Evolutionary conservation across 345 rosid genomes (phyloP).

Genomic region (Lepidium didymum): DNA sequence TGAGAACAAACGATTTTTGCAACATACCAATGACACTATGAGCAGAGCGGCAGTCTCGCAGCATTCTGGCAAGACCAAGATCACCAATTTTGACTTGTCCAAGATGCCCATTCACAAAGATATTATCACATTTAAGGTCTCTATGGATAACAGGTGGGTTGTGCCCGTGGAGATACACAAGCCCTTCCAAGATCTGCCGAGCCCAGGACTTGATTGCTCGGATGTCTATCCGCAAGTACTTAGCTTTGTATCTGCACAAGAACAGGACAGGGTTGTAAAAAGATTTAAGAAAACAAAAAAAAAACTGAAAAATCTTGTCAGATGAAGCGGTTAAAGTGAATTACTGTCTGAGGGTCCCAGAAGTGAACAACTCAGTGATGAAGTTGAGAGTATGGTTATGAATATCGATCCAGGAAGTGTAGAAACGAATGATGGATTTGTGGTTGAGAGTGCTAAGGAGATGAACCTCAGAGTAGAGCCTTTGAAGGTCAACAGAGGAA

Average conservation of each 20-base stretch:
- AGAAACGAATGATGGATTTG: constrained; percentile 54
- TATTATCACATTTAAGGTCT: constrained; percentile 60
- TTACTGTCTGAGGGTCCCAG: constrained; percentile 75
- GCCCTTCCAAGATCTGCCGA: constrained; percentile 51
- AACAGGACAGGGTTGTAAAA: neutral
- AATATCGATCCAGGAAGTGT: constrained; percentile 71
- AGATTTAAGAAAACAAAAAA: neutral
- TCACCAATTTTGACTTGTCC: constrained; percentile 70
- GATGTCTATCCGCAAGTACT: constrained; percentile 48
- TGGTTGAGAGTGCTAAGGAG: constrained; percentile 74
- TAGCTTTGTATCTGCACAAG: constrained; percentile 45
- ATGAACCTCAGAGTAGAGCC: constrained; percentile 82
- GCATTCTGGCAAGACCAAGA: constrained; percentile 61
- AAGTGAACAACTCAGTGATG: constrained; percentile 83
- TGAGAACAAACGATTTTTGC: neutral
- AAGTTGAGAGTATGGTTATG: constrained; percentile 55
- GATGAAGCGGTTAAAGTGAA: neutral
- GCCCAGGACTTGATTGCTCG: constrained; percentile 60
- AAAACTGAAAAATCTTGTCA: neutral
- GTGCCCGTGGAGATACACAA: constrained; percentile 49
- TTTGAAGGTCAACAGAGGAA: constrained; percentile 66
- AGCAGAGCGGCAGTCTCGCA: constrained; percentile 41
- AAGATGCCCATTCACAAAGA: constrained; percentile 63
- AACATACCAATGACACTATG: constrained; percentile 50
- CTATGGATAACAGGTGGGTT: constrained; percentile 63